Base-by-base conservation (phyloP, 202 grass and related monocot species). In the Schoenoplectus tabernaemontani region DNA sequence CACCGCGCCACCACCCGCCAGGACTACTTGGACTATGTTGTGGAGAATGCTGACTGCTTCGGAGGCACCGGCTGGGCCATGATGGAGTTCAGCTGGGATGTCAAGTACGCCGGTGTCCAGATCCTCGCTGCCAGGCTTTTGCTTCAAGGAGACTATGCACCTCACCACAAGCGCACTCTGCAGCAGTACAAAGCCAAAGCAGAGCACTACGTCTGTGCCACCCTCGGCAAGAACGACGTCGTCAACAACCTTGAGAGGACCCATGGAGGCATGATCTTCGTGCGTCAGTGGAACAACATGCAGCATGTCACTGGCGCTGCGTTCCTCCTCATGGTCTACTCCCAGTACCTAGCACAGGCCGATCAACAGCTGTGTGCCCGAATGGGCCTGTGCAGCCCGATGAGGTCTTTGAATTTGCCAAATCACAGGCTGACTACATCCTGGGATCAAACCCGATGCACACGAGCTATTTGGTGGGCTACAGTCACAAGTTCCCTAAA, bases 271-370 rank as follows among this genome's bases (percentile, higher is more conserved):
- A 90, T 97, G 85, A 91, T 97, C 51, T 97, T 85, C 62, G 70
- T 93, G 11, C 87, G 91, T 59, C 89, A 91, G 72, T 97, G 94
- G 94, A 97, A 97, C 87, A 97, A 97, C 86, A 90, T 97, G 93
- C 94, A 93, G 69, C 93, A 97, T 24, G 94, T 97, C 69, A 89
- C 94, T 33, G 86, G 68, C 60, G 89, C 94, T 2, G 91, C 93
- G 12, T 97, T 93, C 89, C 89, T 97, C 42, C 85, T 91, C 12
- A 76, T 83, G 54, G 57, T 77, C 38, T 93, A 91, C 89, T 34
- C 87, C 4, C 82, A 91, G 75, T 88, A 93, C 82, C 82, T 97
- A 0, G 9, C 47, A 0, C 81, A 47, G 33, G 59, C 43, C 10
- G 46, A 53, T 19, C 44, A 9, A 36, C 2, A 47, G 28, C 83